Conservation (phyloP, 208 protist genomes). For the Strigomonas culicis region DNA sequence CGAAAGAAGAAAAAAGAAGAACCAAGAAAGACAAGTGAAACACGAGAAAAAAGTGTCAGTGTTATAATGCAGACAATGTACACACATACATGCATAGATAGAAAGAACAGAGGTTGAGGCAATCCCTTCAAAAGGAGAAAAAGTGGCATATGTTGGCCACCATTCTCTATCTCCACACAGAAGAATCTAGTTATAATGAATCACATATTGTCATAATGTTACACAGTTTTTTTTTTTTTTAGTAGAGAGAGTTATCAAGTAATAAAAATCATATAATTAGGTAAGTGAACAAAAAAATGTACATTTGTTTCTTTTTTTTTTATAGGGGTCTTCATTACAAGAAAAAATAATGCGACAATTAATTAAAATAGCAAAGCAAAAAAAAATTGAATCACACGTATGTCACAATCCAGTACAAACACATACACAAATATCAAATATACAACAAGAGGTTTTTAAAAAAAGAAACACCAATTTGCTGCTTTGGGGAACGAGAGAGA, state of each 20-base stretch:
- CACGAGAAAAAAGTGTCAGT: slow-evolving; percentile 1
- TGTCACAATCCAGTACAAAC: slow-evolving; percentile 1
- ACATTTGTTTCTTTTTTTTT: slow-evolving; percentile 3
- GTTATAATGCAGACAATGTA: neutral
- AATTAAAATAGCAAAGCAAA: slow-evolving; percentile 1
- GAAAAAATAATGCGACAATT: slow-evolving; percentile 11
- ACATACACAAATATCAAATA: neutral
- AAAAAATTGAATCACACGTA: slow-evolving; percentile 1
- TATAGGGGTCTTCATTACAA: neutral
- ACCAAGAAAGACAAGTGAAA: slow-evolving; percentile 17
- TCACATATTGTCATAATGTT: neutral
- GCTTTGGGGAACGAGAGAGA: slow-evolving; percentile 6
- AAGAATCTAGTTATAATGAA: neutral
- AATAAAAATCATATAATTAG: neutral
- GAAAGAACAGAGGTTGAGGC: too few species aligned
- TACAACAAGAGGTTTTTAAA: slow-evolving; percentile 2
- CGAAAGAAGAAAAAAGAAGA: slow-evolving; percentile 9
- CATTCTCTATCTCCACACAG: too few species aligned
- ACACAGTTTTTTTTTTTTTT: slow-evolving; percentile 5
- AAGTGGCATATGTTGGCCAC: too few species aligned
- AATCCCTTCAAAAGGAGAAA: too few species aligned
- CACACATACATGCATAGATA: too few species aligned
- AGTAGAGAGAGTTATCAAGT: neutral
- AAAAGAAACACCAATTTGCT: slow-evolving; percentile 16
- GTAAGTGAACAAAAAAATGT: too few species aligned